phyloP scores from a whole-genome alignment of 805 yeast genomes.

The Schwanniomyces yamadae region DNA sequence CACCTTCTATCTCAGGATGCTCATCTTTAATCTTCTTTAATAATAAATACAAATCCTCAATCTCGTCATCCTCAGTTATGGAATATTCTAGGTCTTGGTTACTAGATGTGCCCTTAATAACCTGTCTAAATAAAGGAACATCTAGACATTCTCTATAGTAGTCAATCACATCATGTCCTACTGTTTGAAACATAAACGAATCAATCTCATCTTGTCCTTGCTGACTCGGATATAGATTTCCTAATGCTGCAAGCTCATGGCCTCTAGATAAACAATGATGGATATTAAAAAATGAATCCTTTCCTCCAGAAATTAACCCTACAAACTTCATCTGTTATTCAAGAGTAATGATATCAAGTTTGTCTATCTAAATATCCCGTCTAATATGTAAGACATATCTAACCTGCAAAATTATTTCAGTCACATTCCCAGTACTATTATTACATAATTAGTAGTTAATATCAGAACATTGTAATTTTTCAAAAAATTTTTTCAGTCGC shows the following conservation, averaged over 20 bases:
- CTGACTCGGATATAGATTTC: conserved; percentile 60
- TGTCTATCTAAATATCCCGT: no score
- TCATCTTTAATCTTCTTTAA: conserved; percentile 44
- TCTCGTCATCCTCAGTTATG: conserved; percentile 74
- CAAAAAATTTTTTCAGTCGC: no score
- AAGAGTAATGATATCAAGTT: no score
- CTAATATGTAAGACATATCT: background rate
- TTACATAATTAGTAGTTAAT: background rate
- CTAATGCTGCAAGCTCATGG: conserved; percentile 83
- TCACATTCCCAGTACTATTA: conserved; percentile 1
- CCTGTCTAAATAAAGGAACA: conserved; percentile 73
- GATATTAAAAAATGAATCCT: conserved; percentile 90
- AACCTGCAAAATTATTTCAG: conserved; percentile 5
- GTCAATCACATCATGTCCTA: conserved; percentile 79
- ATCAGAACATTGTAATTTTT: background rate
- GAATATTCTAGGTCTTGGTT: conserved; percentile 69
- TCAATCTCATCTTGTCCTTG: conserved; percentile 63
- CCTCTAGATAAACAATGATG: conserved; percentile 83
- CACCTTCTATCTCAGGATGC: conserved; percentile 78
- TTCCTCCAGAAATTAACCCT: conserved; percentile 93
- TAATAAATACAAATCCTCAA: conserved; percentile 72
- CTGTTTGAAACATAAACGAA: conserved; percentile 97
- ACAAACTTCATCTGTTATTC: conserved; percentile 73
- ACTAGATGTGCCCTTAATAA: conserved; percentile 60
- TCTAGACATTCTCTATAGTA: conserved; percentile 68